phyloP scores from a whole-genome alignment of 2,329 filamentous ascomycete species.

The Zymoseptoria tritici region DNA sequence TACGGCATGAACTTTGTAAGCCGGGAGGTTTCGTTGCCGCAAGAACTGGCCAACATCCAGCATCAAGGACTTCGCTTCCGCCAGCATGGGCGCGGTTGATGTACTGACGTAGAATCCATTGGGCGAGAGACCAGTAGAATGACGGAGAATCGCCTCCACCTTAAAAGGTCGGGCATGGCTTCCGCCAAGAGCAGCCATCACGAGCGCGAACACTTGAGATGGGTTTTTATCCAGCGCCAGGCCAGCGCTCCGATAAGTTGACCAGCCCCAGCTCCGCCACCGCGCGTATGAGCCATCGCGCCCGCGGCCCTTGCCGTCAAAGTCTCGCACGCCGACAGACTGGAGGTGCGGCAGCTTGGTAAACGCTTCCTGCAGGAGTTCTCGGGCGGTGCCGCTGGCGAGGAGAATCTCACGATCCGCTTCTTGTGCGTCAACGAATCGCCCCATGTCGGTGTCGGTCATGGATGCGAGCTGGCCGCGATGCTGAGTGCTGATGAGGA shows the following conservation, averaged over 20 bases:
- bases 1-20: neutral
- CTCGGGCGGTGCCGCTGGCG: slow-evolving; percentile 41
- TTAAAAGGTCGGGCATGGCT: slow-evolving; percentile 12
- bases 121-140: neutral
- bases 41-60: slow-evolving; percentile 3
- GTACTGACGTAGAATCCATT: slow-evolving; percentile 11
- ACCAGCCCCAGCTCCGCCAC: slow-evolving; percentile 52
- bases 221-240: neutral
- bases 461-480: neutral
- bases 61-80: slow-evolving; percentile 15
- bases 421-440: slow-evolving; percentile 7
- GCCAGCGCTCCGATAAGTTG: neutral
- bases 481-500: slow-evolving; percentile 42
- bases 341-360: slow-evolving; percentile 47
- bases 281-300: slow-evolving; percentile 39
- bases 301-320: slow-evolving; percentile 41
- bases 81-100: slow-evolving; percentile 10
- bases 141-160: slow-evolving; percentile 23
- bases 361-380: slow-evolving; percentile 53
- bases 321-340: slow-evolving; percentile 54
- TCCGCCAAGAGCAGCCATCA: slow-evolving; percentile 17
- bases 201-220: slow-evolving; percentile 11
- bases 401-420: slow-evolving; percentile 19
- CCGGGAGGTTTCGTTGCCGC: neutral
- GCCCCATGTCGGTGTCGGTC: slow-evolving; percentile 6